A percentile compares a stretch with the other conserved stretches of the same genome.
These are phyloP conservation scores for Dactylellina parvicollis DNA, from an alignment of 2,329 filamentous ascomycete species.

Conservation along the genomic window DNA sequence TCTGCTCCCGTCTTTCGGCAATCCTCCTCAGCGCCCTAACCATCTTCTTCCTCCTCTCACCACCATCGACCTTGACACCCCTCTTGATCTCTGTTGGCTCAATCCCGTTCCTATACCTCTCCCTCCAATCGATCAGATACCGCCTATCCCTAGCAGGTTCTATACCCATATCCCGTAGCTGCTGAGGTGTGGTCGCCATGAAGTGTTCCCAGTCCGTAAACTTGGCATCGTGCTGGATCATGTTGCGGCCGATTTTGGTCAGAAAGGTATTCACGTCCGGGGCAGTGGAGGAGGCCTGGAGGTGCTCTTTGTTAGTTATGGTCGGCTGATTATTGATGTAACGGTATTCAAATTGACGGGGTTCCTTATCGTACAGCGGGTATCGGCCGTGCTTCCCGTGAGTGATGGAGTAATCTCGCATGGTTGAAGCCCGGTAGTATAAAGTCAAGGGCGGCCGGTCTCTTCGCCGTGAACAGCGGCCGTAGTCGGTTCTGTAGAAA, in stretches of 20 bases:
- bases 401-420: slow-evolving; percentile 51
- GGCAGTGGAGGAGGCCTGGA: slow-evolving; percentile 63
- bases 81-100: slow-evolving; percentile 78
- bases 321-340: neutral
- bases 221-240: slow-evolving; percentile 83
- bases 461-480: slow-evolving; percentile 36
- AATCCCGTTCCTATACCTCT: slow-evolving; percentile 76
- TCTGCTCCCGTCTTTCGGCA: slow-evolving; percentile 78
- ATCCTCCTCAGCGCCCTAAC: slow-evolving; percentile 86
- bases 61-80: slow-evolving; percentile 93
- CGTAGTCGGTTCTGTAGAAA: slow-evolving; percentile 34
- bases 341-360: no score
- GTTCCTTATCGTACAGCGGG: slow-evolving; percentile 29
- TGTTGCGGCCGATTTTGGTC: slow-evolving; percentile 85
- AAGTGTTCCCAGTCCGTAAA: slow-evolving; percentile 90
- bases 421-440: slow-evolving; percentile 39
- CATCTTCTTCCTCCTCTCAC: slow-evolving; percentile 87
- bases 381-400: slow-evolving; percentile 33
- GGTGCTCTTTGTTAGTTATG: no score
- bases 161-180: slow-evolving; percentile 84
- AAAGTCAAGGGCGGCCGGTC: slow-evolving; percentile 30
- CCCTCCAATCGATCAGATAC: slow-evolving; percentile 87
- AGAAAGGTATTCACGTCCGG: slow-evolving; percentile 88
- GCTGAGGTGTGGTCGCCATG: slow-evolving; percentile 79
- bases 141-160: slow-evolving; percentile 83